phyloP scores from a whole-genome alignment of 345 rosid genomes.

The Psidium guajava region DNA sequence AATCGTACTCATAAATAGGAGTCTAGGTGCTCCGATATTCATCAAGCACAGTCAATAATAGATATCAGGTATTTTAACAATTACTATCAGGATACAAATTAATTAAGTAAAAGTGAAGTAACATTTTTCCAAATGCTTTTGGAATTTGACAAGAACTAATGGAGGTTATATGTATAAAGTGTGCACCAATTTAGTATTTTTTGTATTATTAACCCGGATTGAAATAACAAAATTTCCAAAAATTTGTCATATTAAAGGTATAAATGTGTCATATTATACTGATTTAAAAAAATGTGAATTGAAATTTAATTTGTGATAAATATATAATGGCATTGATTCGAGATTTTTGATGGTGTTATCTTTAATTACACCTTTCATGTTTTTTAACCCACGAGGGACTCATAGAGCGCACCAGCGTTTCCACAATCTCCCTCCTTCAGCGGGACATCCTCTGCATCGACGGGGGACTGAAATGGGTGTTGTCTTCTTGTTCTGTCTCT shows the following conservation, averaged over 20 bases:
- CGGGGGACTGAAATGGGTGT: not conserved
- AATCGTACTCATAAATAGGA: not conserved
- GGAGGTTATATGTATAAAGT: too few species aligned
- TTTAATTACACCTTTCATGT: not conserved
- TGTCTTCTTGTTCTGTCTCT: not conserved
- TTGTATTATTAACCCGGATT: too few species aligned
- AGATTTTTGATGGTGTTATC: not conserved
- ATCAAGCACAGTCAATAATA: not conserved
- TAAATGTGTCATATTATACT: not conserved
- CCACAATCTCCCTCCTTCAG: not conserved
- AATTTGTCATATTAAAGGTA: not conserved
- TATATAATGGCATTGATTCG: not conserved
- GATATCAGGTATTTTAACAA: not conserved
- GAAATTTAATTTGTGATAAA: not conserved
- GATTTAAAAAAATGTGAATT: not conserved
- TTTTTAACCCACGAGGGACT: not conserved
- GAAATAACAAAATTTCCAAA: too few species aligned
- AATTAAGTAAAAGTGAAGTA: too few species aligned
- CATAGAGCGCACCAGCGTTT: not conserved
- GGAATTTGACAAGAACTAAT: too few species aligned
- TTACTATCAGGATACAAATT: too few species aligned
- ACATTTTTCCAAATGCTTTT: too few species aligned
- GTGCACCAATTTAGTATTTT: too few species aligned
- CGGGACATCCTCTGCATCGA: not conserved
- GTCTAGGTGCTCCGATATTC: not conserved